Percentiles rank a stretch among this genome's conserved stretches.
These are phyloP conservation scores for Paradendryphiella salina DNA, from an alignment of 2,329 filamentous ascomycete species.

Conservation along the genomic window DNA sequence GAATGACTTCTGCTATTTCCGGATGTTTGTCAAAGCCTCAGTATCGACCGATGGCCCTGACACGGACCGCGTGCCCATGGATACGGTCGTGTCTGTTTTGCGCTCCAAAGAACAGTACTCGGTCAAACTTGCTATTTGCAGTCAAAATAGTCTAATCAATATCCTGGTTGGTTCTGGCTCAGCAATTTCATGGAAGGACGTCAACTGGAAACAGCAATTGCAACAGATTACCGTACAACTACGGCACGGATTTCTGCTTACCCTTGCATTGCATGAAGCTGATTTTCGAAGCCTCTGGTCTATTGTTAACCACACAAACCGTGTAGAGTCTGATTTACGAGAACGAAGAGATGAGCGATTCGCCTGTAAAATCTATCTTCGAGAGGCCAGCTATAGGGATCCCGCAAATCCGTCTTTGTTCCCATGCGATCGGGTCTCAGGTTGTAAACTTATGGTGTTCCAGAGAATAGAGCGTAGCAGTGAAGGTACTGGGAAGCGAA, in stretches of 20 bases:
- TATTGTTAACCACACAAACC: conserved; percentile 82
- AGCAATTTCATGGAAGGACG: conserved; percentile 74
- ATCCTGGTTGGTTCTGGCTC: conserved; percentile 71
- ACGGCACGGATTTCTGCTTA: conserved; percentile 74
- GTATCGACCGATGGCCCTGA: conserved; percentile 71
- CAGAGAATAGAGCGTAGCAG: conserved; percentile 69
- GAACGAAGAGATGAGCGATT: conserved; percentile 70
- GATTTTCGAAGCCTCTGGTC: conserved; percentile 80
- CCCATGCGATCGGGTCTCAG: conserved; percentile 70
- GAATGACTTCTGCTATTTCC: conserved; percentile 76
- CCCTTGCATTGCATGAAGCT: conserved; percentile 70
- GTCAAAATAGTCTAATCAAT: conserved; percentile 77
- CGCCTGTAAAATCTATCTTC: conserved; percentile 69
- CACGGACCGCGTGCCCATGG: conserved; percentile 68
- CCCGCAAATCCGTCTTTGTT: conserved; percentile 71
- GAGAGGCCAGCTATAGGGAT: conserved; percentile 81
- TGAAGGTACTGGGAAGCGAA: conserved; percentile 72
- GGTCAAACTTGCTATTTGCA: conserved; percentile 73
- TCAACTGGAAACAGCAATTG: conserved; percentile 74
- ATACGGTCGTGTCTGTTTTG: conserved; percentile 75
- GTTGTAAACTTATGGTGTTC: conserved; percentile 75
- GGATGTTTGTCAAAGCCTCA: conserved; percentile 73
- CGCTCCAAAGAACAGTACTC: conserved; percentile 70
- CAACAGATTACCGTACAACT: conserved; percentile 69
- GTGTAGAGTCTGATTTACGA: conserved; percentile 71